Base-by-base conservation (phyloP, 2,329 filamentous ascomycete genomes). In the Xylaria sp. region DNA sequence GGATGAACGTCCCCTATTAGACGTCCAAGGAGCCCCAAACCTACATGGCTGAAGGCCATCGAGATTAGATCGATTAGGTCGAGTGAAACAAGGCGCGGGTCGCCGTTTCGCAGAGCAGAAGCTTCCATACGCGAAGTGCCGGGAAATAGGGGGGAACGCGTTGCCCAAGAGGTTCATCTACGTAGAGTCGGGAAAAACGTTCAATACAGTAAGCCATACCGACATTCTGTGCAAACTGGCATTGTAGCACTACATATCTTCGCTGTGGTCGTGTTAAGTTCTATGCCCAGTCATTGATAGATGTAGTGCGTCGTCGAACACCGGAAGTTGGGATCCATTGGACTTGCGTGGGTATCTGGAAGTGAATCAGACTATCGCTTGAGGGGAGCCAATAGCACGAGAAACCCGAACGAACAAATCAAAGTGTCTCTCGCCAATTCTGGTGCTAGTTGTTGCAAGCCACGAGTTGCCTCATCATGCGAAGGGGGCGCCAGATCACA, bases 211-310 rank as follows among this genome's bases (percentile, higher is more conserved):
- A 44, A 61, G 41, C 47, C 35, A 53, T 64, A 63, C 57, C 60
- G 49, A 43, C 43, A 52, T 31, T 54, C 33, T 25, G 46, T 59
- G 60, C 25, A 58, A 65, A 62, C 47, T 65, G 62, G 55, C 60
- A 63, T 60, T 54, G 63, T 65, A 63, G 38, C 63, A 65, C 63
- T 47, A 63, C 63, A 65, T 65, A 37, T 52, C 43, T 46, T 63
- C 49, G 19, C 15, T 43, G 33, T 33, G 55, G 29, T 65, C 63
- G 63, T 65, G 63, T 65, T 63, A 44, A 43, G 47, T 41, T 46
- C 56, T 65, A 48, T 49, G 37, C 35, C 63, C 60, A 63, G 60
- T 65, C 63, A 60, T 60, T 55, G 25, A 8, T 25, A 48, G 55
- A 56, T 46, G 52, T 62, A 58, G 55, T 62, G 62, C 55, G 55